These are phyloP conservation scores for Colletotrichum phormii DNA, from an alignment of 2,329 filamentous ascomycete species.

Conservation along the genomic window DNA sequence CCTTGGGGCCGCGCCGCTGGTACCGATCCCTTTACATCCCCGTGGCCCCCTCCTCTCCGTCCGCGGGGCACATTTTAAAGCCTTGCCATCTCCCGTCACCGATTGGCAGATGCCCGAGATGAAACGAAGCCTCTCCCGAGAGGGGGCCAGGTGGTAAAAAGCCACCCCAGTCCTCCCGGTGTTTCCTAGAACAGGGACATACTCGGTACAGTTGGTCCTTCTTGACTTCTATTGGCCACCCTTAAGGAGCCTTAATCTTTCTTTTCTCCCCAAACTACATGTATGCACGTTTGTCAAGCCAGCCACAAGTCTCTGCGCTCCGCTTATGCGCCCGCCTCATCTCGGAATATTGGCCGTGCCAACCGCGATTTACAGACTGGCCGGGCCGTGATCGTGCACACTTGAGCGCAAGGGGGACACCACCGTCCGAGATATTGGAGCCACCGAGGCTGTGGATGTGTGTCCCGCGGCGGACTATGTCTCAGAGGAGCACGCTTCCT, in stretches of 20 bases:
- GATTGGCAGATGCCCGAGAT: conserved; percentile 24
- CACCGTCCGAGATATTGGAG: neutral
- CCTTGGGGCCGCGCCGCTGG: conserved; percentile 5
- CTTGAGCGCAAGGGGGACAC: neutral
- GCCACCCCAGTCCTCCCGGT: neutral
- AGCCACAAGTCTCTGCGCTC: neutral
- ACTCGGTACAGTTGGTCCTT: neutral
- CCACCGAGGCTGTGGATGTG: neutral
- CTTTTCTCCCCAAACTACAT: neutral
- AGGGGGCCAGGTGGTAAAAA: neutral
- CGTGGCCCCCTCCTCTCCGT: neutral
- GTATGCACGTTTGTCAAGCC: neutral
- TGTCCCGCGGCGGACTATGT: neutral
- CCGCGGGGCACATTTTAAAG: neutral
- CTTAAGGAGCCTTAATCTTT: conserved; percentile 4
- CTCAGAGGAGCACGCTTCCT: neutral
- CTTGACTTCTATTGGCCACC: neutral
- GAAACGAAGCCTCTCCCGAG: conserved; percentile 11
- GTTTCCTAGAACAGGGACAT: neutral
- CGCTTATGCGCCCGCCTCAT: neutral
- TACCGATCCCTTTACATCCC: conserved; percentile 10
- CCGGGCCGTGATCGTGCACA: neutral
- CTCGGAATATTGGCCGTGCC: neutral
- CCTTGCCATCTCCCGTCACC: neutral
- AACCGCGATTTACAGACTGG: neutral